Percentiles rank a stretch among this genome's conserved stretches.
phyloP scores from a whole-genome alignment of 345 rosid species.

The Ceriops decandra region DNA sequence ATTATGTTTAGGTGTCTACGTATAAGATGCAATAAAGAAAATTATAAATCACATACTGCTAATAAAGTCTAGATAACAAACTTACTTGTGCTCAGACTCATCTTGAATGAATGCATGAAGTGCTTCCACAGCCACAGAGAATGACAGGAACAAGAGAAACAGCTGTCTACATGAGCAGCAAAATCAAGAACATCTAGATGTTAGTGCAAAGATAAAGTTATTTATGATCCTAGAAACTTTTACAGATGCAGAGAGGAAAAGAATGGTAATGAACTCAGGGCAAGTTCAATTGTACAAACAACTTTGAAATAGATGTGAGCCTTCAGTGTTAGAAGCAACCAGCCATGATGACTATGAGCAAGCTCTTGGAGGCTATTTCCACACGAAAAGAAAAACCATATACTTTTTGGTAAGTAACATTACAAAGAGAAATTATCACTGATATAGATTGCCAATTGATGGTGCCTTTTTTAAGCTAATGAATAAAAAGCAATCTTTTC shows the following conservation, averaged over 20 bases:
- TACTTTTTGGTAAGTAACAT: no score
- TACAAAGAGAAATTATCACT: no score
- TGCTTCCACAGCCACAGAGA: slow-evolving; percentile 96
- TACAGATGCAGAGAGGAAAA: background rate
- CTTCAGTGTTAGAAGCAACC: no score
- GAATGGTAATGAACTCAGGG: no score
- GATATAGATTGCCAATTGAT: no score
- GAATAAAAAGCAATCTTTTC: background rate
- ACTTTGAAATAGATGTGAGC: background rate
- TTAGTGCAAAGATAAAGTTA: slow-evolving; percentile 26
- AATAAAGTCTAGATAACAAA: slow-evolving; percentile 8
- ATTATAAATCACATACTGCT: background rate
- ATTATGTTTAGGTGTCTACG: background rate
- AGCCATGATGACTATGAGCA: no score
- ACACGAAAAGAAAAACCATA: no score
- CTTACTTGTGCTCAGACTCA: slow-evolving; percentile 99
- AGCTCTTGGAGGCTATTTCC: no score
- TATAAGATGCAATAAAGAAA: background rate
- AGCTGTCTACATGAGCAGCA: slow-evolving; percentile 96
- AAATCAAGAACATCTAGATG: slow-evolving; percentile 42
- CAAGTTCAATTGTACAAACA: no score
- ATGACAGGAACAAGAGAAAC: slow-evolving; percentile 98
- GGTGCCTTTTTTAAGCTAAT: no score
- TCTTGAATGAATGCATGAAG: slow-evolving; percentile 99
- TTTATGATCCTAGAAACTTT: background rate